Evolutionary conservation across 176 grass and related monocot species (phyloP), one percentile per base, ranked within the genome.

Genomic region (Carex kokanica): DNA sequence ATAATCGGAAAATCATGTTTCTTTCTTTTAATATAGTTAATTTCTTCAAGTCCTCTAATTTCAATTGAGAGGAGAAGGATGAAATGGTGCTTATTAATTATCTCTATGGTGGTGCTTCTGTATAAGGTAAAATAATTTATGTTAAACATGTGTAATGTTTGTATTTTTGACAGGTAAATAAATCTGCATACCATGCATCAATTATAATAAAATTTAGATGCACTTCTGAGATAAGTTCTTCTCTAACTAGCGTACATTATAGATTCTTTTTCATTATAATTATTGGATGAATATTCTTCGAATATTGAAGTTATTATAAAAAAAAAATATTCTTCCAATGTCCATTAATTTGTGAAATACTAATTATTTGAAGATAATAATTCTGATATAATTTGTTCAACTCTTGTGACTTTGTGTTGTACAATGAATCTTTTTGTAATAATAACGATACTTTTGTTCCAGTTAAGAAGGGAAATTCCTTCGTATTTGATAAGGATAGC

Each of bases 111-210:
- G 34, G 24, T 81, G 32, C 78, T 81, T 62, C 32, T 81, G 17
- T 81, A 81, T 81, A 45, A 61, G 79, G 79, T 81, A 81, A 81
- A 60, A 53, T 20, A 53, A 75, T 34, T 38, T n/a, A 81, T 64
- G 2, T 23, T 81, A 12, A 8, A 43, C 43, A 25, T 14, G 24
- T 74, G 0, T 47, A 72, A 5, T 41, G 16, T 49, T 47, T 24
- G 21, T 49, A 25, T 40, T 51, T 51, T 47, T 73, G 18, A n/a
- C 70, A 21, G 18, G 69, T 73, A 36, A n/a, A 68, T 67, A 68
- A 36, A 38, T 36, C 15, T 68, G 29, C 14, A 34, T 49, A 47
- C 23, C 41, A 24, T 69, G 65, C 16, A 69, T 49, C 25, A 72
- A 5, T 45, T 20, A 72, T 72, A 20, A 72, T 45, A 21, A 23